phyloP scores from a whole-genome alignment of 129 eudicot species.

The Deinandra increscens region DNA sequence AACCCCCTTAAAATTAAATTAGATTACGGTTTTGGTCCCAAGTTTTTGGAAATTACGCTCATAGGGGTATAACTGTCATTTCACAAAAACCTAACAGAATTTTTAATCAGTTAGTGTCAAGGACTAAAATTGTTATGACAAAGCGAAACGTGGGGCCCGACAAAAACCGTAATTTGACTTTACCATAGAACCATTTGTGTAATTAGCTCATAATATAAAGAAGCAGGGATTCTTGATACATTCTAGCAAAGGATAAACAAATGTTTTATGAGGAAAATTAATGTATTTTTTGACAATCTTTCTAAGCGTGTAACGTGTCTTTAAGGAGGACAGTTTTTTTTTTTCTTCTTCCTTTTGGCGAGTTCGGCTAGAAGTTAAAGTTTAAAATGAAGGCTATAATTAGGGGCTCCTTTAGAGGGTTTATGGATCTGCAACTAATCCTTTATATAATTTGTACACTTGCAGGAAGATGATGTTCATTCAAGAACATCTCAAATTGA shows the following conservation, averaged over 20 bases:
- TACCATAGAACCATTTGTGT: too few species aligned
- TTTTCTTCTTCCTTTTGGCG: background rate
- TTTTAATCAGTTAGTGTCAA: too few species aligned
- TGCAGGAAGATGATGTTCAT: conserved; percentile 64
- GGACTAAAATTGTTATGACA: too few species aligned
- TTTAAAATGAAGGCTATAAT: background rate
- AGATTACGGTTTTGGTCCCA: too few species aligned
- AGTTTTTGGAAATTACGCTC: too few species aligned
- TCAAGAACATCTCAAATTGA: conserved; percentile 44
- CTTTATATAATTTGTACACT: background rate
- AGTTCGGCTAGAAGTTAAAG: background rate
- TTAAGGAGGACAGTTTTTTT: background rate
- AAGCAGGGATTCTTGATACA: background rate
- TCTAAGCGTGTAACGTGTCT: background rate
- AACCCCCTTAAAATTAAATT: background rate
- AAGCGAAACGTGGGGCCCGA: too few species aligned
- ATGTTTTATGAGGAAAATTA: background rate
- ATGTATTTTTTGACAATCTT: background rate
- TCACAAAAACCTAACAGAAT: too few species aligned
- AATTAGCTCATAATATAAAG: too few species aligned
- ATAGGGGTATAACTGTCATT: too few species aligned
- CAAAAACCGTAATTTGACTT: too few species aligned
- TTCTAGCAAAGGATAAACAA: conserved; percentile 4
- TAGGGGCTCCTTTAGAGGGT: background rate
- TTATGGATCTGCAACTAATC: background rate